These are phyloP conservation scores for Mycena amicta DNA, from an alignment of 768 basidiomycete species.

Conservation along the genomic window DNA sequence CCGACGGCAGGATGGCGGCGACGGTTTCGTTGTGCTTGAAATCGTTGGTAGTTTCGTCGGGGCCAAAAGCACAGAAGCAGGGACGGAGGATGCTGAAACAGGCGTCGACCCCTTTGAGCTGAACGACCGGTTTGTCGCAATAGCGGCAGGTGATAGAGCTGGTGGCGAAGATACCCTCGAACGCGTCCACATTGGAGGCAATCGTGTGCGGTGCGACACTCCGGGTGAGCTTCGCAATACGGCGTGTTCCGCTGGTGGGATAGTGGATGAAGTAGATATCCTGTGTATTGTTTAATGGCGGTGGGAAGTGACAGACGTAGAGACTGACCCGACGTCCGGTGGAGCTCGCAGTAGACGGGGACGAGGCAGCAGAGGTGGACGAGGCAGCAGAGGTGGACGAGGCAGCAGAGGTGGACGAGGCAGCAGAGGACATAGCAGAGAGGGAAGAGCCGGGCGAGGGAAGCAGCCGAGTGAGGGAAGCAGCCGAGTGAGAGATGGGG, in stretches of 20 bases:
- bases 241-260: neutral
- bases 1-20: neutral
- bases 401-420: neutral
- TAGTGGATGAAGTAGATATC: neutral
- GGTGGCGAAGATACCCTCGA: neutral
- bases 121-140: neutral
- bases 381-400: neutral
- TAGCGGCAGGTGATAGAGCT: neutral
- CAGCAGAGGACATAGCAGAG: neutral
- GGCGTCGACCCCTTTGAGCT: neutral
- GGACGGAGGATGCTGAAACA: neutral
- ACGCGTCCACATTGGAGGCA: neutral
- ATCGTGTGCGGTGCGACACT: neutral
- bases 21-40: neutral
- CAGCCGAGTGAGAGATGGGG: no score
- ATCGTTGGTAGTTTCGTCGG: neutral
- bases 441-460: no score
- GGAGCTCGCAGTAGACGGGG: no score
- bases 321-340: no score
- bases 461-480: no score
- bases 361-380: no score
- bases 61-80: neutral
- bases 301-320: no score
- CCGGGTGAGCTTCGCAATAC: neutral
- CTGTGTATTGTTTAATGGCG: no score